phyloP scores from a whole-genome alignment of 352 stramenopile species.

The Globisporangium spiculum region DNA sequence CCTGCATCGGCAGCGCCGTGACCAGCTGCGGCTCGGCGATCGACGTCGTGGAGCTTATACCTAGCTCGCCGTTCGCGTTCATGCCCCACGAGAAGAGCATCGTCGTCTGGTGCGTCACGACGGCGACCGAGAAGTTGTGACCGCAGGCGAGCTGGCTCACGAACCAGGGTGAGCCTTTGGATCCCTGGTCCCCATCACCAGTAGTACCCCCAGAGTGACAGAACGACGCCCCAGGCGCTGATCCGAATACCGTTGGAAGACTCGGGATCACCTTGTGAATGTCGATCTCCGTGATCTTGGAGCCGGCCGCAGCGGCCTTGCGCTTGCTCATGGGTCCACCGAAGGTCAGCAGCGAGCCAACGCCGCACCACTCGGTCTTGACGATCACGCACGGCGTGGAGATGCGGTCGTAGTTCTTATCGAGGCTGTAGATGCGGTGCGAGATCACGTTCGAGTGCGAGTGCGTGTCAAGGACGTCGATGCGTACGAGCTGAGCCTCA shows the following conservation, averaged over 20 bases:
- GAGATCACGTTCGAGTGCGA: conserved; percentile 47
- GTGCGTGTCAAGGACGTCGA: conserved; percentile 50
- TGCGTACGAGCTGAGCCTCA: conserved; percentile 61
- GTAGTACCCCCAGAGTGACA: not conserved
- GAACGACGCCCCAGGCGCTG: not conserved
- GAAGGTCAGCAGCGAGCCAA: conserved; percentile 43
- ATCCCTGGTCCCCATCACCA: not conserved
- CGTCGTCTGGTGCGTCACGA: conserved; percentile 38
- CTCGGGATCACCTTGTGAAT: conserved; percentile 20
- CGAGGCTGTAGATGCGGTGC: conserved; percentile 64
- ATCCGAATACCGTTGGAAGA: not conserved
- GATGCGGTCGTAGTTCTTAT: conserved; percentile 59
- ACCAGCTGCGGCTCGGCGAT: conserved; percentile 37
- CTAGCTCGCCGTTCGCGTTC: conserved; percentile 60
- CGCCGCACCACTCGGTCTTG: conserved; percentile 35
- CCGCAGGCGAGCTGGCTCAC: conserved; percentile 57
- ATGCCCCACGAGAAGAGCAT: conserved; percentile 50
- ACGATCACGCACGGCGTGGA: conserved; percentile 47
- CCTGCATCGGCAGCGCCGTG: conserved; percentile 27
- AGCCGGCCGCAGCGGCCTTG: conserved; percentile 33
- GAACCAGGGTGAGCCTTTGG: conserved; percentile 29
- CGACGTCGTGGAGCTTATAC: conserved; percentile 40
- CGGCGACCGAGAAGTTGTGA: conserved; percentile 57
- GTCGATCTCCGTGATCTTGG: conserved; percentile 32
- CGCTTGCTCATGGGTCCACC: conserved; percentile 42